These are phyloP conservation scores for Suhomyces maxii DNA, from an alignment of 1,139 yeast genomes.

Conservation along the genomic window DNA sequence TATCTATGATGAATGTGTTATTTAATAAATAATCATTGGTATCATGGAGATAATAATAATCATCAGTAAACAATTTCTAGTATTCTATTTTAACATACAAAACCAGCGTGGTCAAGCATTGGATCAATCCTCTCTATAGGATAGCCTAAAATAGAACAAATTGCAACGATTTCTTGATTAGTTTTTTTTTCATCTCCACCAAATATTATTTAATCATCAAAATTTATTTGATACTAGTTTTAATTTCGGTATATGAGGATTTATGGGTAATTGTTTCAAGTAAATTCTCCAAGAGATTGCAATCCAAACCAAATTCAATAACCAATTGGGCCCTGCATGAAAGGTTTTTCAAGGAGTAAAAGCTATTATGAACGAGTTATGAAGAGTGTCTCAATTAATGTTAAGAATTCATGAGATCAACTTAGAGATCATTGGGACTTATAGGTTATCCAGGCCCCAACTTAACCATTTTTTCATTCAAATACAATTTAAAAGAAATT, in stretches of 20 bases:
- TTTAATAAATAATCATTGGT: not conserved
- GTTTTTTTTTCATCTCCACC: not conserved
- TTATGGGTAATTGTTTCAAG: not conserved
- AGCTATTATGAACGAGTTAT: constrained; percentile 3
- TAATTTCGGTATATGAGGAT: not conserved
- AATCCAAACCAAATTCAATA: not conserved
- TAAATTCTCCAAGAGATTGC: not conserved
- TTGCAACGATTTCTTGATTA: not conserved
- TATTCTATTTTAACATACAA: constrained; percentile 7
- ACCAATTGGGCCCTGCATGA: constrained; percentile 4
- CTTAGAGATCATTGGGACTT: not conserved
- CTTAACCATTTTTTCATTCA: too few species aligned
- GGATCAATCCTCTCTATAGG: constrained; percentile 17
- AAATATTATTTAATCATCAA: not conserved
- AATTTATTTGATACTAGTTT: not conserved
- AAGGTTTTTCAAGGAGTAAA: constrained; percentile 9
- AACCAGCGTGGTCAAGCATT: constrained; percentile 7
- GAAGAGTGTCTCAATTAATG: constrained; percentile 5
- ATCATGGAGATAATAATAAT: not conserved
- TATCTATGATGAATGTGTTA: not conserved
- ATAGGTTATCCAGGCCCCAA: constrained; percentile 4
- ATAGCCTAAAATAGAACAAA: constrained; percentile 12
- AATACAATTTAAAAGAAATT: too few species aligned
- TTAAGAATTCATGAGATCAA: constrained; percentile 8
- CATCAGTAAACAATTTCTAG: too few species aligned